phyloP scores from a whole-genome alignment of 257 asterid genomes.

The Primulina eburnea region DNA sequence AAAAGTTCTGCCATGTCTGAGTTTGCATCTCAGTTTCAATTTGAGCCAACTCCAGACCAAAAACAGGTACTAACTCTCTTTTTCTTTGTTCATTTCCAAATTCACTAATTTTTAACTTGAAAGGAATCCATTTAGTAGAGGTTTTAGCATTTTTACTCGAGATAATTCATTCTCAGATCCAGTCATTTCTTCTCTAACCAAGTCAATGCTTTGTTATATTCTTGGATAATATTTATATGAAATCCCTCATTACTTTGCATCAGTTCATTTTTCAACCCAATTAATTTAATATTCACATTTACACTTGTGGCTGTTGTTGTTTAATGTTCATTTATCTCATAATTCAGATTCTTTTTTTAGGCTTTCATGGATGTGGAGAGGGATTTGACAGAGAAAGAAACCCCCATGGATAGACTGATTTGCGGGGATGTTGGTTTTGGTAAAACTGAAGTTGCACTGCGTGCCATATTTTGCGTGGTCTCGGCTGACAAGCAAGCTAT shows the following conservation, averaged over 20 bases:
- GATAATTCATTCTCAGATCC: neutral
- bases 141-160: neutral
- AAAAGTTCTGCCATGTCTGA: slow-evolving; percentile 55
- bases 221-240: slow-evolving; percentile 14
- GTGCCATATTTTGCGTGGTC: slow-evolving; percentile 92
- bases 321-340: slow-evolving; percentile 41
- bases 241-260: slow-evolving; percentile 6
- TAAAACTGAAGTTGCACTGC: slow-evolving; percentile 96
- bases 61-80: slow-evolving; percentile 45
- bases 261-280: slow-evolving; percentile 14
- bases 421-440: slow-evolving; percentile 99
- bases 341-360: slow-evolving; percentile 52
- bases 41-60: slow-evolving; percentile 89
- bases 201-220: slow-evolving; percentile 23
- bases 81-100: slow-evolving; percentile 17
- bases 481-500: slow-evolving; percentile 89
- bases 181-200: neutral
- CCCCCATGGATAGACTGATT: slow-evolving; percentile 92
- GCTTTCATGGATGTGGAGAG: slow-evolving; percentile 88
- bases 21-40: slow-evolving; percentile 77
- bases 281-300: slow-evolving; percentile 10
- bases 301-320: slow-evolving; percentile 24
- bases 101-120: slow-evolving; percentile 19
- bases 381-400: slow-evolving; percentile 86
- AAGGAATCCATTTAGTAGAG: slow-evolving; percentile 17